Evolutionary conservation across 2,329 filamentous ascomycete genomes (phyloP).

Genomic region (Curvularia sp.): DNA sequence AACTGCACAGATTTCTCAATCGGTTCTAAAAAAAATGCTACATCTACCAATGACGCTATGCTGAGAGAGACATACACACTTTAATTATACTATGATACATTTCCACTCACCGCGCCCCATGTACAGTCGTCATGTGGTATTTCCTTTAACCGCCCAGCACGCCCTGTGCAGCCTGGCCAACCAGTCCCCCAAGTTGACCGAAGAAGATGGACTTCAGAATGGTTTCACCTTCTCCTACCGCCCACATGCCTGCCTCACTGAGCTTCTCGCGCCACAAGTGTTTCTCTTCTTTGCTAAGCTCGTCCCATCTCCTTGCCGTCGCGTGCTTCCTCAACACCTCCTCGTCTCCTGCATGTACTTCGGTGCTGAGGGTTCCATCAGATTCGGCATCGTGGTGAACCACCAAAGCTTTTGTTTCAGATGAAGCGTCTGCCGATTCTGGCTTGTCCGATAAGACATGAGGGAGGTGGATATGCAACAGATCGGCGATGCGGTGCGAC

Average conservation of each 20-base stretch:
- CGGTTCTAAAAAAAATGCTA: not conserved
- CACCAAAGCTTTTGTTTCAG: conserved; percentile 51
- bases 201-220: conserved; percentile 82
- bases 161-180: conserved; percentile 47
- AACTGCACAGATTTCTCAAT: not conserved
- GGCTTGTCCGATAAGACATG: conserved; percentile 18
- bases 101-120: conserved; percentile 20
- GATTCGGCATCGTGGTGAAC: conserved; percentile 50
- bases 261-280: conserved; percentile 74
- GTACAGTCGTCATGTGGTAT: not conserved
- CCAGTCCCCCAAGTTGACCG: conserved; percentile 71
- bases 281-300: conserved; percentile 69
- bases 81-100: conserved; percentile 12
- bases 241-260: conserved; percentile 76
- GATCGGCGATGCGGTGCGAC: conserved; percentile 43
- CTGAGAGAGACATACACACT: conserved; percentile 9
- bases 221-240: conserved; percentile 76
- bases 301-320: conserved; percentile 72
- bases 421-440: not conserved
- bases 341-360: conserved; percentile 48
- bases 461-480: conserved; percentile 40
- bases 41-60: conserved; percentile 9
- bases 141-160: conserved; percentile 31
- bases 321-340: conserved; percentile 50
- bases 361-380: conserved; percentile 51